Evolutionary conservation across 2,329 filamentous ascomycete genomes (phyloP).

Genomic region (Arthrocladium fulminans): DNA sequence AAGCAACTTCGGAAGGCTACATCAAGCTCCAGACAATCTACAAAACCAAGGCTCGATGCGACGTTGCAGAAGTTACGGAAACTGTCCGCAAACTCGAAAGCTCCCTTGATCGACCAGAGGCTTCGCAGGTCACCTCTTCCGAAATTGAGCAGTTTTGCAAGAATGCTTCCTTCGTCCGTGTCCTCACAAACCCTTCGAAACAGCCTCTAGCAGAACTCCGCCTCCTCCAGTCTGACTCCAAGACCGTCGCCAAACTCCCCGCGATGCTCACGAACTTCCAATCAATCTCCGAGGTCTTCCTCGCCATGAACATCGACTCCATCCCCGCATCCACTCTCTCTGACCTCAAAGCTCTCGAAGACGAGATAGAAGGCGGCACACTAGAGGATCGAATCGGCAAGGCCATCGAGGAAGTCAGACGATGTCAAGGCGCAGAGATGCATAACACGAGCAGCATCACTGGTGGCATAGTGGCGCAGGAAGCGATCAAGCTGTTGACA

Average conservation of each 20-base stretch:
- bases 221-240: conserved; percentile 12
- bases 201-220: conserved; percentile 23
- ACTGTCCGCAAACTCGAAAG: conserved; percentile 51
- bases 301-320: conserved; percentile 47
- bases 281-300: conserved; percentile 58
- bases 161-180: conserved; percentile 84
- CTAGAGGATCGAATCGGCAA: conserved; percentile 39
- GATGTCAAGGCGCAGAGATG: conserved; percentile 74
- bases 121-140: conserved; percentile 48
- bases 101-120: conserved; percentile 33
- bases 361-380: conserved; percentile 32
- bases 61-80: conserved; percentile 64
- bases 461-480: conserved; percentile 92
- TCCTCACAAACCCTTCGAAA: conserved; percentile 57
- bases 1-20: conserved; percentile 83
- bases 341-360: conserved; percentile 29
- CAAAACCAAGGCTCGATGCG: conserved; percentile 73
- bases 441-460: conserved; percentile 85
- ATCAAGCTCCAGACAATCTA: conserved; percentile 87
- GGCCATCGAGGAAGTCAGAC: conserved; percentile 58
- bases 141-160: conserved; percentile 93
- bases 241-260: conserved; percentile 12
- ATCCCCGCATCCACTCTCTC: conserved; percentile 26
- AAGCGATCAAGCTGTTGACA: conserved; percentile 76
- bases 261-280: conserved; percentile 41